These are phyloP conservation scores for Candida hungchunana DNA, from an alignment of 805 yeast genomes.

Conservation along the genomic window DNA sequence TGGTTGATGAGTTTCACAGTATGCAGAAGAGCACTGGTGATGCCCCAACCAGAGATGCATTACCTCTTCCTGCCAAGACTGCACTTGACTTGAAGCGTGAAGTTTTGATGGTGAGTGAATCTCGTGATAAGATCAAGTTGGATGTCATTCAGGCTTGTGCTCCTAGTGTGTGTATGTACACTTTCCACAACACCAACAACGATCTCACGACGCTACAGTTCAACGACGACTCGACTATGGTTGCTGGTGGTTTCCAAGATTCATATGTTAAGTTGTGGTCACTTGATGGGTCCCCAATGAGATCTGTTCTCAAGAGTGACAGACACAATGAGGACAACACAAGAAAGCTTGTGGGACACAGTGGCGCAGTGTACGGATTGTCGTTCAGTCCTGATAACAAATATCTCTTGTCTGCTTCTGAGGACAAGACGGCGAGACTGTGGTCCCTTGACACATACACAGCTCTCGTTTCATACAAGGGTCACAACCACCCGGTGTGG, in stretches of 20 bases:
- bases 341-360: constrained; percentile 73
- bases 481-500: constrained; percentile 97
- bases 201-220: constrained; percentile 84
- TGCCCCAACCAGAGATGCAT: constrained; percentile 66
- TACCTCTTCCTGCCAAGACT: constrained; percentile 86
- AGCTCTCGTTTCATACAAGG: constrained; percentile 88
- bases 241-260: constrained; percentile 95
- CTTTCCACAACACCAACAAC: constrained; percentile 91
- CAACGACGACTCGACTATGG: constrained; percentile 79
- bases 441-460: constrained; percentile 94
- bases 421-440: constrained; percentile 84
- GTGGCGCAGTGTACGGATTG: constrained; percentile 89
- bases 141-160: constrained; percentile 72
- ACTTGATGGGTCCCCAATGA: constrained; percentile 82
- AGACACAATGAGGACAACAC: constrained; percentile 41
- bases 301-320: constrained; percentile 55
- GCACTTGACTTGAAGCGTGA: constrained; percentile 76
- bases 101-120: constrained; percentile 74
- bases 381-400: constrained; percentile 88
- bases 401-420: constrained; percentile 77
- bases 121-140: constrained; percentile 67
- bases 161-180: constrained; percentile 97
- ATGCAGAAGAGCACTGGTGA: constrained; percentile 38
- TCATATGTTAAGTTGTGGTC: constrained; percentile 90
- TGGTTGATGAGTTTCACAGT: constrained; percentile 64